Evolutionary conservation across 164 flowering plant genomes (phyloP).

Genomic region (Platanus orientalis): DNA sequence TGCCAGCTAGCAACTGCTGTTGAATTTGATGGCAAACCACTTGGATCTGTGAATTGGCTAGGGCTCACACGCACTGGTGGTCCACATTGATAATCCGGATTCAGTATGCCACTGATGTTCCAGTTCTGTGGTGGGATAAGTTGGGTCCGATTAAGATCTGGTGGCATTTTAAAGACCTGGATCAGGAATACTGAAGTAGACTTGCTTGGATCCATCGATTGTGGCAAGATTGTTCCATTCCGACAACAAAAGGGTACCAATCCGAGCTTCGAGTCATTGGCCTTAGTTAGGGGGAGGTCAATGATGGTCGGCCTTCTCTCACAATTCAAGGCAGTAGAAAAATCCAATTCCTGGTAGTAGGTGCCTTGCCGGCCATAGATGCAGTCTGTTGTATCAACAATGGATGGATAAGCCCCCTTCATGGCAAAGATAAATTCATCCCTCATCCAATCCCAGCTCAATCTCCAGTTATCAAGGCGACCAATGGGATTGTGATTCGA

Average conservation of each 20-base stretch:
- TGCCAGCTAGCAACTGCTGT: conserved; percentile 48
- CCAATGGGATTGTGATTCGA: conserved; percentile 52
- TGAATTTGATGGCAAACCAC: conserved; percentile 26
- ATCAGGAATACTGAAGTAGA: conserved; percentile 44
- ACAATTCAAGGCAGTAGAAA: conserved; percentile 43
- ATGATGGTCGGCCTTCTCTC: conserved; percentile 43
- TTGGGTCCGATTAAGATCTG: conserved; percentile 40
- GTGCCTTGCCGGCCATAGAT: conserved; percentile 43
- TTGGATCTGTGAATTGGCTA: conserved; percentile 40
- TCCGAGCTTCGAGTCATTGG: conserved; percentile 47
- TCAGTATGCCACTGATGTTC: conserved; percentile 42
- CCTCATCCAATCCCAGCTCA: conserved; percentile 63
- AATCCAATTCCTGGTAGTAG: conserved; percentile 35
- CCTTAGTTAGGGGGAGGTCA: conserved; percentile 40
- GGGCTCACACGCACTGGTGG: conserved; percentile 51
- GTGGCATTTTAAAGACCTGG: conserved; percentile 60
- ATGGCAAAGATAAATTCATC: conserved; percentile 48
- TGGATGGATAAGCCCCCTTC: conserved; percentile 51
- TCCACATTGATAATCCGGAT: conserved; percentile 46
- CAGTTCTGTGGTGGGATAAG: conserved; percentile 48
- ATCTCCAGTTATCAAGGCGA: conserved; percentile 54
- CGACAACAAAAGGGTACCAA: conserved; percentile 50
- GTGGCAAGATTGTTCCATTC: conserved; percentile 52
- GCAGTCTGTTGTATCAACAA: conserved; percentile 39
- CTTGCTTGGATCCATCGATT: conserved; percentile 46